These are phyloP conservation scores for Heterococcus sp. DNA, from an alignment of 108 stramenopile species.

Conservation along the genomic window DNA sequence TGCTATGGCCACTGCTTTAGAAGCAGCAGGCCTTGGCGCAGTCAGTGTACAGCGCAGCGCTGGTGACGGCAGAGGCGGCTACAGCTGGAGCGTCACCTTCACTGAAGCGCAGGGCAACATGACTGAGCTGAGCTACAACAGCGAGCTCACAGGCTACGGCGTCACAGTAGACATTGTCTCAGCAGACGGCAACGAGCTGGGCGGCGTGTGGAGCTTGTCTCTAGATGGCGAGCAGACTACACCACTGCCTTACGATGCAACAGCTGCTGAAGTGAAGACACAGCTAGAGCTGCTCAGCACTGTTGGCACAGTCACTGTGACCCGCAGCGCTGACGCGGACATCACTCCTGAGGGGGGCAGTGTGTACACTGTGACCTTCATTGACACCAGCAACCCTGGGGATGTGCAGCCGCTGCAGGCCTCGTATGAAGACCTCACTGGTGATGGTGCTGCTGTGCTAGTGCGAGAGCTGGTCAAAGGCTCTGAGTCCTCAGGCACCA, in stretches of 20 bases:
- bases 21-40: slow-evolving; percentile 57
- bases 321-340: slow-evolving; percentile 2
- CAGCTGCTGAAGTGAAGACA: slow-evolving; percentile 11
- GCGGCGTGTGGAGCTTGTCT: slow-evolving; percentile 61
- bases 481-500: slow-evolving; percentile 51
- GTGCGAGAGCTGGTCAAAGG: slow-evolving; percentile 66
- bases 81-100: slow-evolving; percentile 72
- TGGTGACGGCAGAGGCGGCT: slow-evolving; percentile 60
- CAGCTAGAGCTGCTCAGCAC: slow-evolving; percentile 18
- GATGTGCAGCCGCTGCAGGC: slow-evolving; percentile 57
- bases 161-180: slow-evolving; percentile 42
- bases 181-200: slow-evolving; percentile 73
- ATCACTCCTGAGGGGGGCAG: slow-evolving; percentile 62
- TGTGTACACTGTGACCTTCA: slow-evolving; percentile 62
- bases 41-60: slow-evolving; percentile 60
- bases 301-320: slow-evolving; percentile 39
- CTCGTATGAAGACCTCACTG: slow-evolving; percentile 55
- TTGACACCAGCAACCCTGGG: slow-evolving; percentile 50
- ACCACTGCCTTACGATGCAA: slow-evolving; percentile 56
- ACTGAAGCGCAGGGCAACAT: slow-evolving; percentile 61
- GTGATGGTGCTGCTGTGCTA: slow-evolving; percentile 54
- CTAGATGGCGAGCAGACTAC: slow-evolving; percentile 56
- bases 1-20: slow-evolving; percentile 59
- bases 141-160: slow-evolving; percentile 62
- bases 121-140: slow-evolving; percentile 44